phyloP scores from a whole-genome alignment of 306 rosid species.

The Pyrus pyrifolia region DNA sequence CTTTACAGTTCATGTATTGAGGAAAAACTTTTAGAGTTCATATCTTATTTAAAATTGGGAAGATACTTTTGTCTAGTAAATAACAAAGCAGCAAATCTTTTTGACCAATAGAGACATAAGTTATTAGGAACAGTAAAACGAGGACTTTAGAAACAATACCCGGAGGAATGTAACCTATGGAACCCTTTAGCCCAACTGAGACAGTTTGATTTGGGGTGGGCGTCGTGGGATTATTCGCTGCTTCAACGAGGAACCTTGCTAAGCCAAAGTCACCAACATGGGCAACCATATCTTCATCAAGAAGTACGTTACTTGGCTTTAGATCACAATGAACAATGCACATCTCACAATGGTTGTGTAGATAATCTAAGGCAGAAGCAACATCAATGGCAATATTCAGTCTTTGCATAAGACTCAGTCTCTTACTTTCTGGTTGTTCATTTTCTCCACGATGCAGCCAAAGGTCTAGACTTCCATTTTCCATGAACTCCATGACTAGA shows the following conservation, averaged over 20 bases:
- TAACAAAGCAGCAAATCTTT: no score
- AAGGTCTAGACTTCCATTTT: no score
- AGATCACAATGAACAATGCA: no score
- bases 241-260: slow-evolving; percentile 13
- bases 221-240: slow-evolving; percentile 1
- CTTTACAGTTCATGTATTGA: no score
- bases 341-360: no score
- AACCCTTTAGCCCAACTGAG: slow-evolving; percentile 18
- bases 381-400: no score
- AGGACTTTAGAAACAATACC: slow-evolving; percentile 7
- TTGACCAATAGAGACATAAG: neutral
- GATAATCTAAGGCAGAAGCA: no score
- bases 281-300: slow-evolving; percentile 32
- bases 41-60: neutral
- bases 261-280: slow-evolving; percentile 38
- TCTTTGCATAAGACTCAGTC: no score
- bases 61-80: no score
- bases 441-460: no score
- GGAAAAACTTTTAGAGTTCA: neutral
- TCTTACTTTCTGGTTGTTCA: no score
- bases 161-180: slow-evolving; percentile 34
- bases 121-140: neutral
- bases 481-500: no score
- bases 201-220: neutral
- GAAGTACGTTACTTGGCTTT: neutral